Evolutionary conservation across 1,284 basidiomycete genomes (phyloP).

Genomic region (Ustilago esculenta): DNA sequence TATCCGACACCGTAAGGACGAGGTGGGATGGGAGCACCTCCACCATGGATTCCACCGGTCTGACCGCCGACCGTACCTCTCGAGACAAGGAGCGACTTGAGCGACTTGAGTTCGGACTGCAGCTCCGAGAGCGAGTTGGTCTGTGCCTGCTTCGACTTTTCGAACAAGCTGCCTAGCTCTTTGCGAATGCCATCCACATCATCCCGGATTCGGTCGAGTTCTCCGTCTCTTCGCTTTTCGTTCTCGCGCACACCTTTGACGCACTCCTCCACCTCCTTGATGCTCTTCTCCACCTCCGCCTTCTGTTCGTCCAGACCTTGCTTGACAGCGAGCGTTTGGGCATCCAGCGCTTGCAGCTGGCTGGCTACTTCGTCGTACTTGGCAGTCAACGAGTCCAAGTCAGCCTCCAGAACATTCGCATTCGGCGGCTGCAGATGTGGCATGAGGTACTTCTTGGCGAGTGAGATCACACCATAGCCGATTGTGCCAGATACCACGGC

Average conservation of each 20-base stretch:
- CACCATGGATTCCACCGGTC: constrained; percentile 11
- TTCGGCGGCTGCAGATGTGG: constrained; percentile 92
- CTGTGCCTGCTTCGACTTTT: constrained; percentile 82
- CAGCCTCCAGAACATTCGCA: constrained; percentile 86
- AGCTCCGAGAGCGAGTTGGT: constrained; percentile 78
- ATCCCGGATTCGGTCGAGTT: constrained; percentile 81
- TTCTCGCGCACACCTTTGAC: constrained; percentile 81
- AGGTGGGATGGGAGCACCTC: constrained; percentile 15
- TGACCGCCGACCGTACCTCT: constrained; percentile 73
- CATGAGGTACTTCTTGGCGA: constrained; percentile 91
- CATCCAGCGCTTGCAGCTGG: constrained; percentile 78
- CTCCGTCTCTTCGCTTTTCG: constrained; percentile 82
- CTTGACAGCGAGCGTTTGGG: constrained; percentile 78
- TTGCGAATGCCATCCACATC: constrained; percentile 77
- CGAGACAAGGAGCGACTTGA: constrained; percentile 90
- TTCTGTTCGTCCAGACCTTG: constrained; percentile 83
- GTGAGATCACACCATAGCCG: constrained; percentile 84
- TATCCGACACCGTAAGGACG: constrained; percentile 31
- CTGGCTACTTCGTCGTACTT: constrained; percentile 92
- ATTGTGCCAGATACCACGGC: constrained; percentile 88
- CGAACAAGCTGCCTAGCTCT: constrained; percentile 94
- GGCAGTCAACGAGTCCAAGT: constrained; percentile 82
- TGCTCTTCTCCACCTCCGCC: constrained; percentile 79
- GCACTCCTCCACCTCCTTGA: constrained; percentile 80
- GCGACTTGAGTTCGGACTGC: constrained; percentile 91